These are phyloP conservation scores for Cordyceps tenuipes DNA, from an alignment of 2,329 filamentous ascomycete genomes.

Conservation along the genomic window DNA sequence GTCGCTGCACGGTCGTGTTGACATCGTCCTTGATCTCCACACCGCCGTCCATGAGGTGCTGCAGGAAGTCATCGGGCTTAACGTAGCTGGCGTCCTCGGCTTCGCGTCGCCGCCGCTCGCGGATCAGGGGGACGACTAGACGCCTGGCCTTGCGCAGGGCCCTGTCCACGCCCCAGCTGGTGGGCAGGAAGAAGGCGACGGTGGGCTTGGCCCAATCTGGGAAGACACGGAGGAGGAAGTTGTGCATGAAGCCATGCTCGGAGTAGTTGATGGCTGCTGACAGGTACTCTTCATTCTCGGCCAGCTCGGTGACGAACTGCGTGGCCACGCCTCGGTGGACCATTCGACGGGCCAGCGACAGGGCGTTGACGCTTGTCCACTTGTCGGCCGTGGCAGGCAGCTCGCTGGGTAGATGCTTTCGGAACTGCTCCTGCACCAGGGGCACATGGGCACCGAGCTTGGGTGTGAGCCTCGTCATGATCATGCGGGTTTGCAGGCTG, in stretches of 20 bases:
- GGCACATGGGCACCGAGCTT: neutral
- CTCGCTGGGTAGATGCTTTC: neutral
- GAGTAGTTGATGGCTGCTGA: neutral
- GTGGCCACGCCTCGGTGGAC: neutral
- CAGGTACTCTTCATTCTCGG: neutral
- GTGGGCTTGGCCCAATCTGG: constrained; percentile 3
- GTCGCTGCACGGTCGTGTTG: neutral
- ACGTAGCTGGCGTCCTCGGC: neutral
- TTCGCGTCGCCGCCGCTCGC: constrained; percentile 4
- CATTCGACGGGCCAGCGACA: neutral
- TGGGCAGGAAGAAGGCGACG: neutral
- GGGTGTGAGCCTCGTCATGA: neutral
- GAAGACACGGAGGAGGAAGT: constrained; percentile 4
- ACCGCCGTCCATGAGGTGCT: constrained; percentile 6
- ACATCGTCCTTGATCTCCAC: neutral
- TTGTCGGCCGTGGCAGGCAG: neutral
- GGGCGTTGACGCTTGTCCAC: neutral
- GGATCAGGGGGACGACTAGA: neutral
- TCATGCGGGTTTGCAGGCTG: constrained; percentile 3
- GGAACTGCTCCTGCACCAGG: neutral
- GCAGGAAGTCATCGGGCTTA: neutral
- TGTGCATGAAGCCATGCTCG: constrained; percentile 3
- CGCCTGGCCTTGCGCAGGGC: neutral
- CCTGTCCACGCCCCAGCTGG: neutral
- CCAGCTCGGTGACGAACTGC: constrained; percentile 2